phyloP scores from a whole-genome alignment of 805 yeast genomes.

The Cyberlindnera mycetangii region DNA sequence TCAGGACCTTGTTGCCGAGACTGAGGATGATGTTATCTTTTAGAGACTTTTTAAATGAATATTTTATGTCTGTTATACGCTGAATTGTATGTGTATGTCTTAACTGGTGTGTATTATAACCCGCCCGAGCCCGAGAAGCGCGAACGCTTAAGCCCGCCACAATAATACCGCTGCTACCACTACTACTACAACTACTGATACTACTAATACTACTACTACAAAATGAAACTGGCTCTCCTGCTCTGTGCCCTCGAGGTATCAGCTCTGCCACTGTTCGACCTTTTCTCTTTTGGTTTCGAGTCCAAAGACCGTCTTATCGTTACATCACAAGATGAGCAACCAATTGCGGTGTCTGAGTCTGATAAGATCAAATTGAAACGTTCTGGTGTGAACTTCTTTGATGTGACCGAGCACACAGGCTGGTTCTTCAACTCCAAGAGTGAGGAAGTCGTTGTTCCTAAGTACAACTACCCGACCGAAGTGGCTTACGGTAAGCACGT shows the following conservation, averaged over 20 bases:
- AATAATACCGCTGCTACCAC: background rate
- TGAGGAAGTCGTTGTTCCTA: slow-evolving; percentile 26
- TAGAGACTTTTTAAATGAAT: background rate
- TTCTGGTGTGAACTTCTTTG: slow-evolving; percentile 56
- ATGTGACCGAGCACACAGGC: slow-evolving; percentile 47
- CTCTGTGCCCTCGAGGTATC: slow-evolving; percentile 1
- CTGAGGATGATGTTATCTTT: slow-evolving; percentile 46
- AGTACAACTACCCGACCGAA: slow-evolving; percentile 49
- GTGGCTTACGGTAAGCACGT: slow-evolving; percentile 39
- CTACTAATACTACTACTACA: too few species aligned
- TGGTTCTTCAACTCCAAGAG: slow-evolving; percentile 22
- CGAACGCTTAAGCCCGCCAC: background rate
- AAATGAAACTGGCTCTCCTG: slow-evolving; percentile 2
- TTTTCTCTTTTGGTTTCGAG: background rate
- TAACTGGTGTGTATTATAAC: background rate
- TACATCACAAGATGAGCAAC: slow-evolving; percentile 17
- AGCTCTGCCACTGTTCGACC: slow-evolving; percentile 1
- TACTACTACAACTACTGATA: background rate
- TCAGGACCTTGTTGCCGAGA: slow-evolving; percentile 33
- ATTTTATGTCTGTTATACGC: background rate
- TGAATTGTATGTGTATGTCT: background rate
- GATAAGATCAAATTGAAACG: slow-evolving; percentile 44
- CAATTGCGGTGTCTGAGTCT: slow-evolving; percentile 35
- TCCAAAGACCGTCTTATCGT: slow-evolving; percentile 16
- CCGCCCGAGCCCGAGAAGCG: too few species aligned